Evolutionary conservation across 805 yeast species (phyloP).

Genomic region (Tetrapisispora taiwanensis): DNA sequence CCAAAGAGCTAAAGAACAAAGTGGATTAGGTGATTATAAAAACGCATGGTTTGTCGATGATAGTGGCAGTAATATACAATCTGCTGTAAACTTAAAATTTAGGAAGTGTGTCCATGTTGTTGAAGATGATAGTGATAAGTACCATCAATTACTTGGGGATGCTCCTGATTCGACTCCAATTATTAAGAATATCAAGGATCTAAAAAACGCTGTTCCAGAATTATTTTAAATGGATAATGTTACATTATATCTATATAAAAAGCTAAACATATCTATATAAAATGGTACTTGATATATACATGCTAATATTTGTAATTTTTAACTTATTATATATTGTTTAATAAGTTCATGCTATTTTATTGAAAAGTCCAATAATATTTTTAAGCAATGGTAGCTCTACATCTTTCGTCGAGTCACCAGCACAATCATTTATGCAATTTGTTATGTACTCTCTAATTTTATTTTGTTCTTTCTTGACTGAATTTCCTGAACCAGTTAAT

Average conservation of each 20-base stretch:
- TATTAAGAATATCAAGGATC: conserved; percentile 47
- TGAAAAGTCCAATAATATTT: conserved; percentile 15
- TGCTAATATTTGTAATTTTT: no score
- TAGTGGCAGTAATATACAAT: conserved; percentile 64
- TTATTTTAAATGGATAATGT: conserved; percentile 26
- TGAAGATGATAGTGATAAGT: conserved; percentile 49
- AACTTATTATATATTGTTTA: no score
- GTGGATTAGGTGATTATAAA: conserved; percentile 34
- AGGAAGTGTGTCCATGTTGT: conserved; percentile 60
- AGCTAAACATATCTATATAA: neutral
- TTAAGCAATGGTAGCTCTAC: conserved; percentile 21
- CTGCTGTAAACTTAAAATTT: conserved; percentile 67
- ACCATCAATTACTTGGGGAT: conserved; percentile 15
- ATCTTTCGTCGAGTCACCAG: conserved; percentile 13
- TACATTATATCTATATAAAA: neutral
- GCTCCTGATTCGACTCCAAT: conserved; percentile 37
- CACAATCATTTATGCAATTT: conserved; percentile 16
- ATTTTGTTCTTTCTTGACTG: conserved; percentile 1
- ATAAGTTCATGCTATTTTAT: conserved; percentile 7
- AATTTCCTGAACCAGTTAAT: neutral
- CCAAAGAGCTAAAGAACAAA: conserved; percentile 50
- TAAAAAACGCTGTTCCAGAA: conserved; percentile 37
- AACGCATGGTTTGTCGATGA: conserved; percentile 79
- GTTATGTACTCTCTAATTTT: conserved; percentile 10
- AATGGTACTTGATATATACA: no score